A percentile compares a stretch with the other conserved stretches of the same genome.
Evolutionary conservation across 805 yeast genomes (phyloP).

Genomic region (Monosporozyma solicola): DNA sequence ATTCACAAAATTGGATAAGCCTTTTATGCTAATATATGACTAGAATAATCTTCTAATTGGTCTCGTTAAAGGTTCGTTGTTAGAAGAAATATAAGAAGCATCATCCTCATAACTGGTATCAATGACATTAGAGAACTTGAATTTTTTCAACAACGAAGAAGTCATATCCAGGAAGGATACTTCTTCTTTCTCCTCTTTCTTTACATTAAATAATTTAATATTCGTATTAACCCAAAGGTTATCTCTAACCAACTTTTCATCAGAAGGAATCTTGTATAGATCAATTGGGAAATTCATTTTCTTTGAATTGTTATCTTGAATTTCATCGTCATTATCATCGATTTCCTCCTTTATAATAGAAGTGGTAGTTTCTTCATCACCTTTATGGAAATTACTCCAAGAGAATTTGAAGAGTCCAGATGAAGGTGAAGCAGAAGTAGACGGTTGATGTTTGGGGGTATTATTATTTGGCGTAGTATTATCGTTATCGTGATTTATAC

Average conservation of each 20-base stretch:
- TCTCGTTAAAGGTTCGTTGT: background rate
- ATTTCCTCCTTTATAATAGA: constrained; percentile 12
- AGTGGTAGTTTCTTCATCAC: constrained; percentile 10
- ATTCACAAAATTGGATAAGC: background rate
- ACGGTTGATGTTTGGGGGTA: background rate
- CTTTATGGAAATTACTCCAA: constrained; percentile 28
- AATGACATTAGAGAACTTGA: constrained; percentile 21
- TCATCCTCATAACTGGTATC: background rate
- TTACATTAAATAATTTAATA: constrained; percentile 43
- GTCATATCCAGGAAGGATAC: constrained; percentile 36
- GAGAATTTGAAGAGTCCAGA: constrained; percentile 32
- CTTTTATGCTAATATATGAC: background rate
- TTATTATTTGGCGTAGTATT: constrained; percentile 1
- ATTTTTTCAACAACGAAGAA: constrained; percentile 31
- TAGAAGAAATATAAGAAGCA: background rate
- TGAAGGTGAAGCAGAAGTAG: constrained; percentile 11
- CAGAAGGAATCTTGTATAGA: constrained; percentile 15
- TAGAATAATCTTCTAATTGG: background rate
- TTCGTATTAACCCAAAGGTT: constrained; percentile 48
- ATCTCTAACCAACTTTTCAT: constrained; percentile 27
- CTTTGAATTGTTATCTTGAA: constrained; percentile 9
- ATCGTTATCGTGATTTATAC: constrained; percentile 2
- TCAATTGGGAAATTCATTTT: constrained; percentile 9
- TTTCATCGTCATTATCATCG: constrained; percentile 14
- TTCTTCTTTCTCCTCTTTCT: constrained; percentile 32